A percentile compares a stretch with the other conserved stretches of the same genome.
phyloP scores from a whole-genome alignment of 1,284 basidiomycete species.

The Sanghuangporus weigelae region DNA sequence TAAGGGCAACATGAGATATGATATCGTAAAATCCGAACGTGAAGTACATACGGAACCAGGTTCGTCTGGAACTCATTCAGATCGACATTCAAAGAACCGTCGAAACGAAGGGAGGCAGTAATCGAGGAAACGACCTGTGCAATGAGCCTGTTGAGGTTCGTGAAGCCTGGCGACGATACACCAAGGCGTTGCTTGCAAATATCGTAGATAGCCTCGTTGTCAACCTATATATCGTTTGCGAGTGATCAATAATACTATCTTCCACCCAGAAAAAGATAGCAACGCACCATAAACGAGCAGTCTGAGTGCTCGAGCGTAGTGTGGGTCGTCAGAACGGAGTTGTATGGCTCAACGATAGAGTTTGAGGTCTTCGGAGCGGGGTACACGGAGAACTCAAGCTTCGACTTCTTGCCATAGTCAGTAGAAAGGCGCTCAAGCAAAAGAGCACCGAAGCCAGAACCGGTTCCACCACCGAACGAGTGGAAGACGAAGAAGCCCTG shows the following conservation, averaged over 20 bases:
- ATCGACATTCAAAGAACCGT: slow-evolving; percentile 97
- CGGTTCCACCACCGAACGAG: slow-evolving; percentile 99
- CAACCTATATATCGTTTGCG: slow-evolving; percentile 49
- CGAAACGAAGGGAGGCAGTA: slow-evolving; percentile 96
- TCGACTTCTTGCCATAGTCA: slow-evolving; percentile 99
- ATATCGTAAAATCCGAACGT: slow-evolving; percentile 1
- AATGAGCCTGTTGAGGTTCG: slow-evolving; percentile 95
- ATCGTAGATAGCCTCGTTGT: slow-evolving; percentile 98
- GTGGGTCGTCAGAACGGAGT: slow-evolving; percentile 98
- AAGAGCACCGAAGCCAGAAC: slow-evolving; percentile 98
- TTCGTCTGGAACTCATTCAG: slow-evolving; percentile 99
- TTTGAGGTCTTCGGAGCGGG: slow-evolving; percentile 92
- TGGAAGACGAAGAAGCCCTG: slow-evolving; percentile 99
- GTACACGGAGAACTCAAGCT: slow-evolving; percentile 98
- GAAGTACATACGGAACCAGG: slow-evolving; percentile 70
- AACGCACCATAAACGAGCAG: slow-evolving; percentile 91
- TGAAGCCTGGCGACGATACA: slow-evolving; percentile 85
- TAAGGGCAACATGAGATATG: slow-evolving; percentile 25
- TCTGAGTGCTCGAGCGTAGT: slow-evolving; percentile 99
- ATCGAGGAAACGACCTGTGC: slow-evolving; percentile 98
- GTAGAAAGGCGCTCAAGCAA: slow-evolving; percentile 93
- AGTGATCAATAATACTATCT: slow-evolving; percentile 4
- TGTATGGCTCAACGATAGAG: slow-evolving; percentile 99
- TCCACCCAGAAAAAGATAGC: neutral
- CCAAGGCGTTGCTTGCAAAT: slow-evolving; percentile 97